phyloP scores from a whole-genome alignment of 345 rosid genomes.

The Streptanthus diversifolius region DNA sequence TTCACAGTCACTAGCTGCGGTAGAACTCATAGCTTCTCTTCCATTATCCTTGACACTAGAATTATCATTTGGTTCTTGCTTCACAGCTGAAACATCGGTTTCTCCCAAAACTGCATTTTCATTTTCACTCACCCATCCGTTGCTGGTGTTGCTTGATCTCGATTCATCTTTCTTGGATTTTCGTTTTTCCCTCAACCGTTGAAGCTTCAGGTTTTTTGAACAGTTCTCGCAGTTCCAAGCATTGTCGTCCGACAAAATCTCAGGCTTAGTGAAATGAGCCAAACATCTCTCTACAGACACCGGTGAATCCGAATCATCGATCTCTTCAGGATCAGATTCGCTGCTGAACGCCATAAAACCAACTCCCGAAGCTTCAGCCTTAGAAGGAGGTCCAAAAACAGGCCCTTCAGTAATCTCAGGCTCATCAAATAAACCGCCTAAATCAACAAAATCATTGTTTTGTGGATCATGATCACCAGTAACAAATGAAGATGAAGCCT shows the following conservation, averaged over 20 bases:
- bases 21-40: conserved; percentile 32
- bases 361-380: conserved; percentile 46
- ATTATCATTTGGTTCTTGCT: conserved; percentile 37
- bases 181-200: conserved; percentile 42
- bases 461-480: conserved; percentile 43
- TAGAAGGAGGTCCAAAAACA: conserved; percentile 53
- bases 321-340: conserved; percentile 94
- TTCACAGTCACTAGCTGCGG: conserved; percentile 38
- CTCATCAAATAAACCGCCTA: conserved; percentile 87
- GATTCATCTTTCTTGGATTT: conserved; percentile 29
- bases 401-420: conserved; percentile 64
- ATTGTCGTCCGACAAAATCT: conserved; percentile 79
- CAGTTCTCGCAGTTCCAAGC: conserved; percentile 98
- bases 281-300: conserved; percentile 93
- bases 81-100: not conserved
- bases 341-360: conserved; percentile 55
- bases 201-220: conserved; percentile 47
- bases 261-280: conserved; percentile 75
- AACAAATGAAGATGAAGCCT: conserved; percentile 49
- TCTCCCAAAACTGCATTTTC: conserved; percentile 26
- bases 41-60: conserved; percentile 34
- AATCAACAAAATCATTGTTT: conserved; percentile 66
- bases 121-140: conserved; percentile 32
- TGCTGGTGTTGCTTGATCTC: conserved; percentile 27
- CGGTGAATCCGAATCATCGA: conserved; percentile 78